Percentiles rank a stretch among this genome's conserved stretches.
Conservation (phyloP, 2,329 filamentous ascomycete species). For the Sporothrix variecibatus region DNA sequence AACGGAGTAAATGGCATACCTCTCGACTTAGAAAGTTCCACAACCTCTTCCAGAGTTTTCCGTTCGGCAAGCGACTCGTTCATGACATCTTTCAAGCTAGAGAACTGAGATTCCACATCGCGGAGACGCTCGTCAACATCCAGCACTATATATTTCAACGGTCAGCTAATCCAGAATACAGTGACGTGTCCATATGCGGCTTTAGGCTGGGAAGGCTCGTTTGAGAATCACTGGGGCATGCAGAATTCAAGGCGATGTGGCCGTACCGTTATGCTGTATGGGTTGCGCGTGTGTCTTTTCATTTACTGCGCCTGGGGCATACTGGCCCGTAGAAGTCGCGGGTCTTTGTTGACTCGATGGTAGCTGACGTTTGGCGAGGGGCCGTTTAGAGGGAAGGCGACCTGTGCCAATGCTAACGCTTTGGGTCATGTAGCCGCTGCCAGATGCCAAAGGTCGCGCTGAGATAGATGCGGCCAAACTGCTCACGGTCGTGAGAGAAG, state of each 20-base stretch:
- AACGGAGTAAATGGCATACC: slow-evolving; percentile 52
- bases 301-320: slow-evolving; percentile 29
- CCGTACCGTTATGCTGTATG: slow-evolving; percentile 45
- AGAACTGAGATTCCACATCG: slow-evolving; percentile 74
- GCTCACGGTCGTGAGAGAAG: slow-evolving; percentile 26
- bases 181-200: slow-evolving; percentile 44
- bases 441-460: slow-evolving; percentile 28
- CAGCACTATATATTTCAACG: slow-evolving; percentile 65
- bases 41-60: slow-evolving; percentile 70
- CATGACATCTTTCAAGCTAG: slow-evolving; percentile 71
- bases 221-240: slow-evolving; percentile 23
- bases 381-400: slow-evolving; percentile 50
- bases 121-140: slow-evolving; percentile 77
- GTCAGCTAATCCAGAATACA: slow-evolving; percentile 63
- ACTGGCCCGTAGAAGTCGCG: slow-evolving; percentile 42
- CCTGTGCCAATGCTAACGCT: slow-evolving; percentile 58
- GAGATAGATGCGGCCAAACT: slow-evolving; percentile 38
- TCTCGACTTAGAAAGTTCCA: slow-evolving; percentile 72
- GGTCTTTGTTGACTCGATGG: slow-evolving; percentile 46
- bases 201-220: neutral
- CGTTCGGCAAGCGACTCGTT: slow-evolving; percentile 67
- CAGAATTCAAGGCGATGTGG: slow-evolving; percentile 32
- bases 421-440: slow-evolving; percentile 54
- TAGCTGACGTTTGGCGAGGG: slow-evolving; percentile 47
- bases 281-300: slow-evolving; percentile 33